Conservation (phyloP, 2,329 filamentous ascomycete genomes). For the Colletotrichum viniferum region DNA sequence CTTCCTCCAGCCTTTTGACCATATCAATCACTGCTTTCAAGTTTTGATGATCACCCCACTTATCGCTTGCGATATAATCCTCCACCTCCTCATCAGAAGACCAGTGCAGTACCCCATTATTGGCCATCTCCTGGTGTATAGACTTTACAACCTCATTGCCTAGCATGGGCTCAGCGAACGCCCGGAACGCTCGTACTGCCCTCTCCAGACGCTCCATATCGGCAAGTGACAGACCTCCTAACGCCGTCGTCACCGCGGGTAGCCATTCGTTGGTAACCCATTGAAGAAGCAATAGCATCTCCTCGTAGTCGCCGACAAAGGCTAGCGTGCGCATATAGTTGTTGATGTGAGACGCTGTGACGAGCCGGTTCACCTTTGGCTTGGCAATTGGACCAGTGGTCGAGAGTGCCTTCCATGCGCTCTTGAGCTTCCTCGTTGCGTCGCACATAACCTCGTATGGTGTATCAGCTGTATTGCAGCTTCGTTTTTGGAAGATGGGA, state of each 20-base stretch:
- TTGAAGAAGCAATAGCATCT: conserved; percentile 58
- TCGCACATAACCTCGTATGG: not conserved
- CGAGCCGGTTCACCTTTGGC: not conserved
- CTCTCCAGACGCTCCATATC: conserved; percentile 30
- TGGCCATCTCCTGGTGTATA: conserved; percentile 22
- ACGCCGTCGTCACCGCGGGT: conserved; percentile 31
- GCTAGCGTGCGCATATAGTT: conserved; percentile 68
- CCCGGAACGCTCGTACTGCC: conserved; percentile 51
- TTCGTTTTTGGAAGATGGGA: not conserved
- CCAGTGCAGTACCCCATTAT: conserved; percentile 33
- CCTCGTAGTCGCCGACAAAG: conserved; percentile 61
- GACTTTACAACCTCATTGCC: conserved; percentile 33
- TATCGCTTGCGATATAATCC: conserved; percentile 31
- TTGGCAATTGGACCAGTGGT: not conserved
- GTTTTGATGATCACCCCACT: conserved; percentile 2
- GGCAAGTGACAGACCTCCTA: conserved; percentile 32
- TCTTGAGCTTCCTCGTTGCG: not conserved
- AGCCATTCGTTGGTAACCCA: conserved; percentile 63
- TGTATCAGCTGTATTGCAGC: not conserved
- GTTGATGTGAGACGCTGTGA: conserved; percentile 47
- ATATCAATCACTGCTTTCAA: not conserved
- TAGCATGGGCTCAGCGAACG: conserved; percentile 50
- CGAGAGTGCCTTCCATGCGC: not conserved
- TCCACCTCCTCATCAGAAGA: conserved; percentile 40
- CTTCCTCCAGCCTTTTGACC: not conserved